Evolutionary conservation across 768 basidiomycete genomes (phyloP).

Genomic region (Russula sp.): DNA sequence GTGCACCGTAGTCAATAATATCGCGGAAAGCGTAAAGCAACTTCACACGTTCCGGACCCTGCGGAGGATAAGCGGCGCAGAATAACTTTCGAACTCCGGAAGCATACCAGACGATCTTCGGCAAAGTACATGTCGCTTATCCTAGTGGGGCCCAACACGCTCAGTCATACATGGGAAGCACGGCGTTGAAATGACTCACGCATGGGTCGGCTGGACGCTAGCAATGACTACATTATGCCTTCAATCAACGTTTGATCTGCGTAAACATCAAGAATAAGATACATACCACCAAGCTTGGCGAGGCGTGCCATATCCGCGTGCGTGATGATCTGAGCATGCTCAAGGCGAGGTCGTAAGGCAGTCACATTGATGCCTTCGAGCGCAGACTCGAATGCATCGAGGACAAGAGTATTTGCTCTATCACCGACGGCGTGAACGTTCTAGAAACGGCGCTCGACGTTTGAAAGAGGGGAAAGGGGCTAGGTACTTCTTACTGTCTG

Average conservation of each 20-base stretch:
- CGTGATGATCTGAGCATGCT: slow-evolving; percentile 87
- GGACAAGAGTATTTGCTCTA: slow-evolving; percentile 75
- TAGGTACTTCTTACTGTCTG: slow-evolving; percentile 61
- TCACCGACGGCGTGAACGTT: slow-evolving; percentile 88
- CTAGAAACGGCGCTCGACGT: slow-evolving; percentile 34
- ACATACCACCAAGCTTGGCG: slow-evolving; percentile 71
- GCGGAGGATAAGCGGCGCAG: slow-evolving; percentile 13
- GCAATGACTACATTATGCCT: slow-evolving; percentile 59
- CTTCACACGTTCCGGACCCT: slow-evolving; percentile 83
- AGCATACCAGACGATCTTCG: slow-evolving; percentile 64
- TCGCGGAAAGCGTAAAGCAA: slow-evolving; percentile 83
- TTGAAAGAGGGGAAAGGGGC: background rate
- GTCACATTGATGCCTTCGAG: slow-evolving; percentile 55
- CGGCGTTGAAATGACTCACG: slow-evolving; percentile 40
- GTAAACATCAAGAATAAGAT: background rate
- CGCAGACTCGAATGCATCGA: slow-evolving; percentile 76
- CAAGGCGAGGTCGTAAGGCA: slow-evolving; percentile 69
- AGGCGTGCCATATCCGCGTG: slow-evolving; percentile 69
- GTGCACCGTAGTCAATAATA: slow-evolving; percentile 54
- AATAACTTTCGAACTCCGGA: background rate
- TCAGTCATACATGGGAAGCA: slow-evolving; percentile 1
- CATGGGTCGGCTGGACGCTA: slow-evolving; percentile 87
- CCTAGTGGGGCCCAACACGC: slow-evolving; percentile 33
- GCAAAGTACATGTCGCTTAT: slow-evolving; percentile 90
- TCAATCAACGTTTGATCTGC: background rate